Evolutionary conservation across 257 asterid species (phyloP).

Genomic region (Plantago elongata): DNA sequence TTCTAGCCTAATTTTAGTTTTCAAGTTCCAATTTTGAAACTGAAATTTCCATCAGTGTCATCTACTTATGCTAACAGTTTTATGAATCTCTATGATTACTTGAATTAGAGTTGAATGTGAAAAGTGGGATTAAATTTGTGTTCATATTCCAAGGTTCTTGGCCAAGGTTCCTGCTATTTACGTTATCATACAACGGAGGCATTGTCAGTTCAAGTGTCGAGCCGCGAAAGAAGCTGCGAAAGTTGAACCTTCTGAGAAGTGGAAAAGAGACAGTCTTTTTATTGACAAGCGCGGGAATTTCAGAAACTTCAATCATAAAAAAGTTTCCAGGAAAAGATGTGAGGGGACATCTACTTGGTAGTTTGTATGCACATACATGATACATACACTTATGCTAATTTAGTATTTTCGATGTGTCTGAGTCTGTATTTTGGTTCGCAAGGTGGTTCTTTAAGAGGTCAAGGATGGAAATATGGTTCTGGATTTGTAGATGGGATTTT

Average conservation of each 20-base stretch:
- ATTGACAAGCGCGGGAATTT: constrained; percentile 61
- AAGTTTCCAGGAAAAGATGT: constrained; percentile 73
- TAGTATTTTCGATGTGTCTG: background rate
- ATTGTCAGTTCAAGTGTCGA: constrained; percentile 37
- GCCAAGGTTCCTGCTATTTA: constrained; percentile 37
- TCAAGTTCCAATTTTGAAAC: background rate
- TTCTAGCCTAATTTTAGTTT: background rate
- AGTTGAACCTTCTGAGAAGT: constrained; percentile 43
- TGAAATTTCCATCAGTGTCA: too few species aligned
- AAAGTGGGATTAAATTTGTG: background rate
- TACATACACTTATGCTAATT: too few species aligned
- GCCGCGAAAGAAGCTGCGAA: constrained; percentile 28
- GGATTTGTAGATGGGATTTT: constrained; percentile 86
- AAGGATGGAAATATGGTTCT: constrained; percentile 92
- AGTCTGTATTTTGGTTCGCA: constrained; percentile 15
- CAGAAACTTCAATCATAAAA: constrained; percentile 61
- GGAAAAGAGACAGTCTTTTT: constrained; percentile 65
- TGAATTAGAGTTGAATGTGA: background rate
- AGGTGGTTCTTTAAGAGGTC: constrained; percentile 90
- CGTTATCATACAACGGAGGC: constrained; percentile 31
- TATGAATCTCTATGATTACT: background rate
- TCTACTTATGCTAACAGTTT: background rate
- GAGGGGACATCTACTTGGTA: constrained; percentile 1
- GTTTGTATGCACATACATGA: background rate
- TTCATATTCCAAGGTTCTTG: constrained; percentile 33